phyloP scores from a whole-genome alignment of 2,329 filamentous ascomycete genomes.

The Neodidymelliopsis sp. region DNA sequence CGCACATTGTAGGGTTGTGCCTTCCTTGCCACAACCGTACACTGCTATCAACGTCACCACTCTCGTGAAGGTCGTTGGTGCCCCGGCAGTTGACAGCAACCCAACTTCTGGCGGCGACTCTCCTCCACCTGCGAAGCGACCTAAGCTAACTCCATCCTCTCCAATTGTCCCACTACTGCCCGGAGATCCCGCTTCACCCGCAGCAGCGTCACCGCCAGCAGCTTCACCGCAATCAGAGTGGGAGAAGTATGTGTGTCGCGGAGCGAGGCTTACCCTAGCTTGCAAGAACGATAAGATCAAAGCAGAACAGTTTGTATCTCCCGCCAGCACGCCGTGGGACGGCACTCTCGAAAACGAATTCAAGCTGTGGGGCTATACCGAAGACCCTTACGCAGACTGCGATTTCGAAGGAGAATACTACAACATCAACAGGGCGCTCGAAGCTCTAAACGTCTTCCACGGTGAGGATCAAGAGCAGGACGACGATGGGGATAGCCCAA shows the following conservation, averaged over 20 bases:
- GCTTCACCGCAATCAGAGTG: background rate
- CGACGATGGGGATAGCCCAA: background rate
- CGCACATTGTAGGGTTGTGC: background rate
- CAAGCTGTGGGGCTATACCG: slow-evolving; percentile 17
- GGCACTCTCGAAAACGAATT: slow-evolving; percentile 12
- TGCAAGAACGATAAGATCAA: slow-evolving; percentile 12
- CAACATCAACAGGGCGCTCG: slow-evolving; percentile 2
- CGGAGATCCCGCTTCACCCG: background rate
- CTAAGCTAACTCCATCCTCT: background rate
- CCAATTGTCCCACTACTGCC: no score
- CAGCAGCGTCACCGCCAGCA: background rate
- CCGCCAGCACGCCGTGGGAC: slow-evolving; percentile 2
- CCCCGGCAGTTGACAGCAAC: background rate
- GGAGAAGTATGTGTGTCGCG: slow-evolving; percentile 13
- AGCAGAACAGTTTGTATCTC: background rate
- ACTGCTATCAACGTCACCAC: background rate
- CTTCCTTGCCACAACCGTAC: background rate
- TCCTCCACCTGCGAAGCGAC: slow-evolving; percentile 6
- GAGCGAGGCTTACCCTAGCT: slow-evolving; percentile 12
- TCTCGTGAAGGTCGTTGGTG: background rate
- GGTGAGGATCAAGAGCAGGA: background rate
- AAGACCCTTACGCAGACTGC: slow-evolving; percentile 4
- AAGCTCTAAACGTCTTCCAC: slow-evolving; percentile 6
- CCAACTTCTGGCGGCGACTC: background rate
- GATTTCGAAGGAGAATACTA: slow-evolving; percentile 9